Conservation (phyloP, 2,329 filamentous ascomycete species). For the Ophiostoma ips region DNA sequence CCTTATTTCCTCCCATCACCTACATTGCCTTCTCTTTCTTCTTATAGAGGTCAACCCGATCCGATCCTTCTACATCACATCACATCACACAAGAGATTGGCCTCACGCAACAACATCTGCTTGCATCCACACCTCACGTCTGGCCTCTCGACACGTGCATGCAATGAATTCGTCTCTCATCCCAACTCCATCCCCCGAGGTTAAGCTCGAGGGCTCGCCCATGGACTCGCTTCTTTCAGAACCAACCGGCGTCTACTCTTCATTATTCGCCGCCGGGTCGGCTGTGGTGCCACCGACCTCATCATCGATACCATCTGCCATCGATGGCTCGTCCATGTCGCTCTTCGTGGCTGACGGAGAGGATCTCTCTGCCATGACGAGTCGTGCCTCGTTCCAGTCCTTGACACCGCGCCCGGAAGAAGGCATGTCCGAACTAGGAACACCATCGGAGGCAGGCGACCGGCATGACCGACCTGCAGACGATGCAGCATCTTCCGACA, state of each 20-base stretch:
- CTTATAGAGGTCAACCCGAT: no score
- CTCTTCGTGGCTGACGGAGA: not conserved
- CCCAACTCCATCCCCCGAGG: slow-evolving; percentile 24
- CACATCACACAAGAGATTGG: no score
- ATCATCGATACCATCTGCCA: slow-evolving; percentile 8
- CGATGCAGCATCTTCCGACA: slow-evolving; percentile 27
- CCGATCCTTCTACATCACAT: no score
- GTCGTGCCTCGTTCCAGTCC: not conserved
- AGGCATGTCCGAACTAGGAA: not conserved
- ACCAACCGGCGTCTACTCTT: slow-evolving; percentile 20
- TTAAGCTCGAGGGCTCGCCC: slow-evolving; percentile 41
- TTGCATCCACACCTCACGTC: no score
- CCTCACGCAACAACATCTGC: no score
- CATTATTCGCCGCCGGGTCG: slow-evolving; percentile 20
- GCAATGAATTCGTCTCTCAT: slow-evolving; percentile 8
- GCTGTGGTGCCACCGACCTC: slow-evolving; percentile 31
- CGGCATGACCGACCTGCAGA: slow-evolving; percentile 7
- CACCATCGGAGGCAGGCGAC: slow-evolving; percentile 3
- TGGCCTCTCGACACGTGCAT: no score
- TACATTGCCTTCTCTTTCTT: not conserved
- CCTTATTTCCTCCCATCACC: not conserved
- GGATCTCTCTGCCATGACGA: not conserved
- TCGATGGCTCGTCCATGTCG: not conserved
- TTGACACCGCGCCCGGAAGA: slow-evolving; percentile 3
- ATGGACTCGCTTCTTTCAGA: slow-evolving; percentile 40